Evolutionary conservation across 2,329 filamentous ascomycete species (phyloP), one percentile per base, ranked within the genome.

Genomic region (Neopestalotiopsis rosae): DNA sequence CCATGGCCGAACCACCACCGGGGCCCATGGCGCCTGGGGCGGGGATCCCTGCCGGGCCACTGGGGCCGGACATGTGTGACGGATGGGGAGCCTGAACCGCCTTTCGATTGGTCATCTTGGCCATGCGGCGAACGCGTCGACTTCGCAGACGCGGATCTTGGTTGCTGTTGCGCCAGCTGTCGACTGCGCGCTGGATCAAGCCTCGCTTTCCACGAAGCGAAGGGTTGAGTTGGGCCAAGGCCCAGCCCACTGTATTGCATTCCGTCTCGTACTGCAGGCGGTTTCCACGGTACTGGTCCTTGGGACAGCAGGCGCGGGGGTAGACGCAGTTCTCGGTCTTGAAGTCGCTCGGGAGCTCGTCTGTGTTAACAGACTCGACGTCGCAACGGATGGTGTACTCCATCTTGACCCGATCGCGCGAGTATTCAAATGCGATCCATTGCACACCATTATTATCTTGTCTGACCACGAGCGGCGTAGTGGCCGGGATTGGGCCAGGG

Each of bases 171-270:
- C 96, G 89, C 96, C 96, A 98, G 84, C 95, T 98, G 82, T 99
- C 96, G 59, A 99, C 96, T 1, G 96, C 96, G 72, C 96, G 89
- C 84, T 99, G 96, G 74, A 99, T 99, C 70, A 99, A 87, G 7
- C 96, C 96, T 74, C 96, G 90, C 86, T 98, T 98, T 74, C 95
- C 95, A 72, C 95, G 90, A 69, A 98, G 87, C 69, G 93, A 92
- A 7, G 94, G 91, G 80, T 99, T 99, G 67, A 99, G 84, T 78
- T 98, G 92, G 2, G 96, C 96, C 73, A 99, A 83, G 13, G 95
- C 95, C 96, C 96, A 99, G n/a, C 96, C 96, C n/a, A 99, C 96
- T 0, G 94, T 94, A 83, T 99, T 99, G 87, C 96, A 99, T 83
- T 99, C 96, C 17, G 94, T 98, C 85, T 99, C 96, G 81, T 99